Evolutionary conservation across 2,329 filamentous ascomycete species (phyloP), one percentile per base, ranked within the genome.

Genomic region (Zasmidium cellare): DNA sequence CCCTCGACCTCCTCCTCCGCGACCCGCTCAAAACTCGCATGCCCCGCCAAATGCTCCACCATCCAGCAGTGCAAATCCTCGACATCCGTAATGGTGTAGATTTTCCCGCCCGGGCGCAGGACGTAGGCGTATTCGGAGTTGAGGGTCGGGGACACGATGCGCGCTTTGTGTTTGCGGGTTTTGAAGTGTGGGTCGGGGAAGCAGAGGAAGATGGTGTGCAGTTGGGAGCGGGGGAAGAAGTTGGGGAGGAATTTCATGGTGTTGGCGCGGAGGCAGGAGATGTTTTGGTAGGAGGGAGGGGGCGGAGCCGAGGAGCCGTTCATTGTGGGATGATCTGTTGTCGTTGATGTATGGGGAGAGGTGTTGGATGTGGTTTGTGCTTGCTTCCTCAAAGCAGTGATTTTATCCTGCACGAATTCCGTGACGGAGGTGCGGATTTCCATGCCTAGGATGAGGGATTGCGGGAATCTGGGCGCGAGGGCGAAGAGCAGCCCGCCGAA

Each of bases 161-260:
- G 83, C 41, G 92, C 92, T 77, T 99, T 99, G 80, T 97, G 94
- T 76, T 99, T 99, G 62, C 93, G 85, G 12, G 91, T 86, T 77
- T 99, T 99, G 81, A 99, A 99, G 76, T 99, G 94, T 58, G 94
- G 94, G 71, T 99, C 94, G 0, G 94, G 94, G 72, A 99, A 99
- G 79, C 94, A 99, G 68, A 99, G 90, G 75, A 99, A 99, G 71
- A 97, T 90, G 72, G 96, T 96, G 62, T 83, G 84, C 14, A 99
- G 84, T 72, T 97, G 92, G 14, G 78, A 81, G 69, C 87, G 89
- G 55, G 77, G 79, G 80, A 99, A 97, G 81, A 97, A 96, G 72
- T 99, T 97, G 61, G 96, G 93, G n/a, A 99, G 80, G 75, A 97
- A 99, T 74, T 99, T 99, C 94, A 99, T 99, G 3, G 91, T 91